Evolutionary conservation across 1,284 basidiomycete genomes (phyloP).

Genomic region (Puccinia polysora): DNA sequence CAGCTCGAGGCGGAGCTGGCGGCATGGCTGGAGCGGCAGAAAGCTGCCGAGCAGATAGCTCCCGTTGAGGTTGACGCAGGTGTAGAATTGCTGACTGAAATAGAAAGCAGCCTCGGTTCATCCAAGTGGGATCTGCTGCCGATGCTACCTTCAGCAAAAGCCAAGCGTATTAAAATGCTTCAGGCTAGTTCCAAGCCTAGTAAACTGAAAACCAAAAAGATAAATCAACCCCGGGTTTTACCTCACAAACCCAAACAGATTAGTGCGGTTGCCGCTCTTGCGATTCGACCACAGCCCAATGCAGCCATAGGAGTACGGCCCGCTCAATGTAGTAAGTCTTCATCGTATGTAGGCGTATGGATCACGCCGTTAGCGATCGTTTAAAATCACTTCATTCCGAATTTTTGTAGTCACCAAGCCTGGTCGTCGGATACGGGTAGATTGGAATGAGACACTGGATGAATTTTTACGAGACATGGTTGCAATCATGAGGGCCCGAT

Average conservation of each 20-base stretch:
- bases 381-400: too few species aligned
- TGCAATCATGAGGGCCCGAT: slow-evolving; percentile 32
- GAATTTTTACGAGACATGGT: slow-evolving; percentile 39
- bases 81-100: slow-evolving; percentile 9
- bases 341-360: too few species aligned
- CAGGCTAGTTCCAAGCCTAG: neutral
- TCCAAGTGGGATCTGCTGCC: slow-evolving; percentile 24
- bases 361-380: neutral
- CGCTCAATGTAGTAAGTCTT: slow-evolving; percentile 23
- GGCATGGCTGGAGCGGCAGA: slow-evolving; percentile 28
- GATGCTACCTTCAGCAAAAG: slow-evolving; percentile 36
- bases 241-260: slow-evolving; percentile 26
- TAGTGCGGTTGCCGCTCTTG: slow-evolving; percentile 29
- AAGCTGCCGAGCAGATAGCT: neutral
- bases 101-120: slow-evolving; percentile 2
- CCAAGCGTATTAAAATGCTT: slow-evolving; percentile 30
- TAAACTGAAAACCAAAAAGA: slow-evolving; percentile 25
- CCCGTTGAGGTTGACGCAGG: slow-evolving; percentile 4
- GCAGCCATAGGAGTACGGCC: slow-evolving; percentile 24
- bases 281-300: slow-evolving; percentile 39
- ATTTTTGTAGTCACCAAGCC: neutral
- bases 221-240: neutral
- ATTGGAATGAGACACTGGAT: slow-evolving; percentile 35
- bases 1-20: slow-evolving; percentile 35
- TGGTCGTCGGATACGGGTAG: slow-evolving; percentile 33